phyloP scores from a whole-genome alignment of 345 rosid genomes.

The Arabis alpina region DNA sequence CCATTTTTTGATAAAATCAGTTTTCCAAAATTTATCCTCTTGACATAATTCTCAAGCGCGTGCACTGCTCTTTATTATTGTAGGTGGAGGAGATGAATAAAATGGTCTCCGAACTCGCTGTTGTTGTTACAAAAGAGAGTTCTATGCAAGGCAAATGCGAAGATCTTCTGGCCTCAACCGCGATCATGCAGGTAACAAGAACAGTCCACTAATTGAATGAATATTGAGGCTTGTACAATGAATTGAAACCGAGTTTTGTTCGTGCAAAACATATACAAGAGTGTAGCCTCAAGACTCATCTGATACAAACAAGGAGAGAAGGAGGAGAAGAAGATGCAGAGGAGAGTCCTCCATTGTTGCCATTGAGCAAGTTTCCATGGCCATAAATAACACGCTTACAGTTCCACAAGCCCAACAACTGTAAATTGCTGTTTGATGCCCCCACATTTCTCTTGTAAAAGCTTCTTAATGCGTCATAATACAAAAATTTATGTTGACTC shows the following conservation, averaged over 20 bases:
- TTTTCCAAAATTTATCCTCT: no score
- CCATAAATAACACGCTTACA: constrained; percentile 42
- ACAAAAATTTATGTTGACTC: no score
- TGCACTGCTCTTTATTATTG: constrained; percentile 18
- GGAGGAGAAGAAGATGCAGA: constrained; percentile 31
- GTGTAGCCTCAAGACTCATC: constrained; percentile 68
- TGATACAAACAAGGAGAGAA: constrained; percentile 63
- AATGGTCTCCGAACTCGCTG: constrained; percentile 73
- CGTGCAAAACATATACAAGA: constrained; percentile 54
- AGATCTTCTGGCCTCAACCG: constrained; percentile 67
- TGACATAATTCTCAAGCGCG: constrained; percentile 10
- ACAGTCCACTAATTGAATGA: not conserved
- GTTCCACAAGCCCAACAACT: constrained; percentile 37
- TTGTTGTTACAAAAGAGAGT: constrained; percentile 61
- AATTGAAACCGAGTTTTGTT: constrained; percentile 14
- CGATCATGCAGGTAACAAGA: constrained; percentile 72
- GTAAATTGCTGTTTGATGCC: constrained; percentile 37
- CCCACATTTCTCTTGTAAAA: constrained; percentile 30
- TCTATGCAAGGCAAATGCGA: constrained; percentile 75
- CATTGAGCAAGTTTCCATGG: constrained; percentile 44
- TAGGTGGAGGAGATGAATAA: constrained; percentile 76
- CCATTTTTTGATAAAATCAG: not conserved
- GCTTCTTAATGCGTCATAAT: no score
- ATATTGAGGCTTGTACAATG: not conserved
- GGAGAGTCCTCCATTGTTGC: constrained; percentile 26